phyloP scores from a whole-genome alignment of 2,329 filamentous ascomycete genomes.

The Didymella pomorum region DNA sequence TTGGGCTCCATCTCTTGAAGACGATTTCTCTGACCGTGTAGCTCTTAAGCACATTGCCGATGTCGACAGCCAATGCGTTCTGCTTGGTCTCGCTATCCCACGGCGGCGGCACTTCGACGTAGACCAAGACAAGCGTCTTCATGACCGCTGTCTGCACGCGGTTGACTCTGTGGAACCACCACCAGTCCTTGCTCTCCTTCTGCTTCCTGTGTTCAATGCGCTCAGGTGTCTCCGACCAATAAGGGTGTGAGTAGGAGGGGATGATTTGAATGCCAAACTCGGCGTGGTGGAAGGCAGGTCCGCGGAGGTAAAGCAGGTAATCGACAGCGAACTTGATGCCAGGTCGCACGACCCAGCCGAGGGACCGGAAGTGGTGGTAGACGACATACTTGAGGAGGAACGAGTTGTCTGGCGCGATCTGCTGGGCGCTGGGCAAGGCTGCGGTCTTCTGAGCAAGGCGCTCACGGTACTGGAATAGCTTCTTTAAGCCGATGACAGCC shows the following conservation, averaged over 20 bases:
- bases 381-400: constrained; percentile 88
- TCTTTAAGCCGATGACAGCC: constrained; percentile 19
- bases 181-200: constrained; percentile 67
- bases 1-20: constrained; percentile 83
- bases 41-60: constrained; percentile 68
- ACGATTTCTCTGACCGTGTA: constrained; percentile 84
- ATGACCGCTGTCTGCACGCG: constrained; percentile 87
- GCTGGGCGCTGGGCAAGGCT: constrained; percentile 18
- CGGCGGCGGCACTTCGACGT: constrained; percentile 87
- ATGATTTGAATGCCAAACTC: constrained; percentile 89
- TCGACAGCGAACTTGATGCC: constrained; percentile 96
- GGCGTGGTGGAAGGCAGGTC: constrained; percentile 92
- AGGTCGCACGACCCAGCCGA: constrained; percentile 92
- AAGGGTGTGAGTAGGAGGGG: constrained; percentile 77
- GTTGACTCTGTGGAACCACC: constrained; percentile 88
- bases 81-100: constrained; percentile 54
- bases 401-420: constrained; percentile 75
- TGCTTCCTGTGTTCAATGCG: constrained; percentile 61
- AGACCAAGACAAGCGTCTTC: constrained; percentile 88
- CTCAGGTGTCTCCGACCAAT: constrained; percentile 67
- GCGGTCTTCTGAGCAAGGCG: constrained; percentile 17
- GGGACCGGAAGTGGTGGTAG: constrained; percentile 94
- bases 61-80: constrained; percentile 56
- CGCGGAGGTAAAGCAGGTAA: constrained; percentile 91
- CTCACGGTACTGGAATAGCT: constrained; percentile 26